phyloP scores from a whole-genome alignment of 2,329 filamentous ascomycete species.

The Ascochyta pisi region DNA sequence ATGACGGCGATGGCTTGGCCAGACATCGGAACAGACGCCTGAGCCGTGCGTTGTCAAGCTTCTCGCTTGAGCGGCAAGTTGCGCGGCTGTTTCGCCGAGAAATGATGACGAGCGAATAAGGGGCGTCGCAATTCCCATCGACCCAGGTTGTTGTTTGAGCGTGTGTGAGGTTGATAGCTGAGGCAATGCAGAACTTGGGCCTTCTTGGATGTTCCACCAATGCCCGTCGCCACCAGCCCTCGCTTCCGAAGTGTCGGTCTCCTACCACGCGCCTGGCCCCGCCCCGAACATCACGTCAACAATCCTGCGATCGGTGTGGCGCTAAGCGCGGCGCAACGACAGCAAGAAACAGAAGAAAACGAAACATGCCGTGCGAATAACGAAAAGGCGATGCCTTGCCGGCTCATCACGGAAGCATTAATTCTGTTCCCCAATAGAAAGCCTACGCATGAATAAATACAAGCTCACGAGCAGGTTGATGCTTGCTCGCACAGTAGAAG shows the following conservation, averaged over 20 bases:
- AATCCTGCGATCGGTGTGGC: background rate
- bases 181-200: slow-evolving; percentile 11
- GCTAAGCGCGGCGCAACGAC: background rate
- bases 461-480: background rate
- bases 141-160: slow-evolving; percentile 6
- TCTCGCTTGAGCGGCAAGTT: slow-evolving; percentile 11
- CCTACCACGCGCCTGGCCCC: slow-evolving; percentile 1
- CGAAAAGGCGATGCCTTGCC: background rate
- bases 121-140: slow-evolving; percentile 2
- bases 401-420: background rate
- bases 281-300: slow-evolving; percentile 11
- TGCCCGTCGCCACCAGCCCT: slow-evolving; percentile 1
- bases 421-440: background rate
- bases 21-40: background rate
- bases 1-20: background rate
- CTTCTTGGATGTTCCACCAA: slow-evolving; percentile 18
- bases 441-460: background rate
- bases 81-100: slow-evolving; percentile 14
- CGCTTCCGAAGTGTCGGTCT: slow-evolving; percentile 5
- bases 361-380: slow-evolving; percentile 1
- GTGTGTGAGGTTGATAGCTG: slow-evolving; percentile 15
- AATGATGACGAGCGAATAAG: slow-evolving; percentile 15
- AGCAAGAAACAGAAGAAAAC: slow-evolving; percentile 6
- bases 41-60: slow-evolving; percentile 2
- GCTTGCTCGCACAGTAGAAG: background rate